phyloP scores from a whole-genome alignment of 345 rosid genomes.

The Hibiscus mutabilis region DNA sequence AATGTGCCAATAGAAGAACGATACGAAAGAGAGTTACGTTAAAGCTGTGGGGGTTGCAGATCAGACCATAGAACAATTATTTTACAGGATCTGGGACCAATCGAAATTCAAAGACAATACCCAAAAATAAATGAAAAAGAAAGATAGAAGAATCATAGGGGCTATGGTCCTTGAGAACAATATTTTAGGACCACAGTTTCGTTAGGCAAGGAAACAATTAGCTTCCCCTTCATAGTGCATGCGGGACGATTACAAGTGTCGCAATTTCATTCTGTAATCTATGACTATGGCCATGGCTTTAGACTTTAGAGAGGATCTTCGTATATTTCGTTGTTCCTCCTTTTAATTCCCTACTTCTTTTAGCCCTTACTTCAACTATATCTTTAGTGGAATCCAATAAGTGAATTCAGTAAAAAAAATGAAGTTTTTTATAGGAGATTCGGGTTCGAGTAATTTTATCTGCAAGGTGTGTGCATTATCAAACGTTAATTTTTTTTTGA shows the following conservation, averaged over 20 bases:
- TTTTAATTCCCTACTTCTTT: too few species aligned
- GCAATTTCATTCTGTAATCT: background rate
- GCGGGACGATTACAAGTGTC: slow-evolving; percentile 11
- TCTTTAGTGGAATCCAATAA: too few species aligned
- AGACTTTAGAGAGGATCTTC: background rate
- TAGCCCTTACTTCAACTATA: background rate
- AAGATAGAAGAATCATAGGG: background rate
- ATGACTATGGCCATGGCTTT: background rate
- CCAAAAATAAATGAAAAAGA: background rate
- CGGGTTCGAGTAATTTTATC: too few species aligned
- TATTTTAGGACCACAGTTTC: slow-evolving; percentile 14
- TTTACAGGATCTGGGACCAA: background rate
- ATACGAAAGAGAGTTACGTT: background rate
- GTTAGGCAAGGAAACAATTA: slow-evolving; percentile 18
- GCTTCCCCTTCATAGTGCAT: background rate
- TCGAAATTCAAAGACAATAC: background rate
- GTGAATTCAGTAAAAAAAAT: too few species aligned
- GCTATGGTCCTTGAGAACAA: background rate
- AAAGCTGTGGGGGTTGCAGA: background rate
- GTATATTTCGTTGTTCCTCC: background rate
- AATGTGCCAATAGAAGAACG: background rate
- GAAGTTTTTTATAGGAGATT: too few species aligned
- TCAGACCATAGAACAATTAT: slow-evolving; percentile 24
- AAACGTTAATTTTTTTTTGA: too few species aligned
- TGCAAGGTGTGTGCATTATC: too few species aligned